Conservation (phyloP, 768 basidiomycete genomes). For the Mycena vulgaris region DNA sequence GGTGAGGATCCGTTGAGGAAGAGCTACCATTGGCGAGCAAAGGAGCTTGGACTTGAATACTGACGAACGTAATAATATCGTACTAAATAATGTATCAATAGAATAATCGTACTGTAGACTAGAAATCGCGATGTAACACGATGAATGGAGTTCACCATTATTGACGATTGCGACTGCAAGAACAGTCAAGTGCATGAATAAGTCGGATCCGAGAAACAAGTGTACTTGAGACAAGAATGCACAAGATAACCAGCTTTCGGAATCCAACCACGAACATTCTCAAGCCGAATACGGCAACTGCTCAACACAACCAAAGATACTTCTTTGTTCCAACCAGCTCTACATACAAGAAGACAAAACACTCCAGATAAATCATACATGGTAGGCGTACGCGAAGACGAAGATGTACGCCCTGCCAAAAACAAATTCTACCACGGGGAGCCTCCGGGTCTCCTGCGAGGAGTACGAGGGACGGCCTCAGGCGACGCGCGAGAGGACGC, state of each 20-base stretch:
- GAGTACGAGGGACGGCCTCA: neutral
- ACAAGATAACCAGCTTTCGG: too few relatives aligned
- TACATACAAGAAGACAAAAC: neutral
- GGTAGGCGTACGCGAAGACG: neutral
- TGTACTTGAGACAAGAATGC: too few relatives aligned
- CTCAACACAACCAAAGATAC: neutral
- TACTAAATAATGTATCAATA: neutral
- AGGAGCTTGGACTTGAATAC: conserved; percentile 17
- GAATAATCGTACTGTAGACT: neutral
- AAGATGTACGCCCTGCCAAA: neutral
- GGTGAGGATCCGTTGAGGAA: conserved; percentile 23
- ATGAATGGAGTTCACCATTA: too few relatives aligned
- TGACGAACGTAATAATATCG: neutral
- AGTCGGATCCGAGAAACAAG: too few relatives aligned
- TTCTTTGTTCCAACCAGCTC: neutral
- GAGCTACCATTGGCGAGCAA: conserved; percentile 24
- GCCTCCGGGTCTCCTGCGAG: neutral
- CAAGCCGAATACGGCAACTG: neutral
- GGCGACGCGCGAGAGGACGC: neutral
- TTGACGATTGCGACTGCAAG: too few relatives aligned
- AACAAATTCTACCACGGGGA: neutral
- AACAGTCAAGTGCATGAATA: too few relatives aligned
- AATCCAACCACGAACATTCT: too few relatives aligned
- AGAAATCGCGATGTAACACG: neutral
- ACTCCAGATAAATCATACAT: neutral